Evolutionary conservation across 139 green algal species (phyloP), one percentile per base, ranked within the genome.

Genomic region (Trebouxia sp.): DNA sequence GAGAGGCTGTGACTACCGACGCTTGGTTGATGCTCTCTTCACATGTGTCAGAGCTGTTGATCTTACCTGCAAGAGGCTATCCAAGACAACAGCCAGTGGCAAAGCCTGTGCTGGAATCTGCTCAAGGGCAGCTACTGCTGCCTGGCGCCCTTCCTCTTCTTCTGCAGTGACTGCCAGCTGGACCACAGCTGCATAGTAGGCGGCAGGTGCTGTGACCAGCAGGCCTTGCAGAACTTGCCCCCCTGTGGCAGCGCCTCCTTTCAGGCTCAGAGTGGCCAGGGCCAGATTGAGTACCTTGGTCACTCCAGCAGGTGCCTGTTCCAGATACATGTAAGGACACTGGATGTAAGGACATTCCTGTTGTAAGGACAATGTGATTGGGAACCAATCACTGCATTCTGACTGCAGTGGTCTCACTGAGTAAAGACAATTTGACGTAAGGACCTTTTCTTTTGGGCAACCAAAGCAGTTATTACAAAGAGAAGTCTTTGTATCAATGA

Each of bases 141-240:
- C 69, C 14, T 38, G 32, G 20, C 82, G 62, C 9, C n/a, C 75
- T n/a, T 41, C 51, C 11, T 62, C 42, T 10, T 74, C 24, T 5
- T 48, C 50, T 41, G 41, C 35, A 20, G 47, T 47, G 55, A 87
- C 42, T 28, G 76, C 84, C 75, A 88, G 51, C 41, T 78, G 74
- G 30, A 88, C 75, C n/a, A 80, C 77, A 8, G 82, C 83, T 35
- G 56, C 76, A 42, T 66, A 76, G 66, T 79, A 86, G 39, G 10
- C 38, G 8, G 82, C 84, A 6, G 84, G 80, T 38, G 56, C 65
- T 20, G 82, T 37, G 45, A 48, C 66, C 28, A 88, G 41, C 47
- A 88, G 38, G 20, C 84, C 84, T 45, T 88, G 82, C 30, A 87
- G 47, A 42, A 88, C 41, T 17, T 48, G 82, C 2, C 42, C 22